phyloP scores from a whole-genome alignment of 2,329 filamentous ascomycete species.

The Paraconiothyrium brasiliense region DNA sequence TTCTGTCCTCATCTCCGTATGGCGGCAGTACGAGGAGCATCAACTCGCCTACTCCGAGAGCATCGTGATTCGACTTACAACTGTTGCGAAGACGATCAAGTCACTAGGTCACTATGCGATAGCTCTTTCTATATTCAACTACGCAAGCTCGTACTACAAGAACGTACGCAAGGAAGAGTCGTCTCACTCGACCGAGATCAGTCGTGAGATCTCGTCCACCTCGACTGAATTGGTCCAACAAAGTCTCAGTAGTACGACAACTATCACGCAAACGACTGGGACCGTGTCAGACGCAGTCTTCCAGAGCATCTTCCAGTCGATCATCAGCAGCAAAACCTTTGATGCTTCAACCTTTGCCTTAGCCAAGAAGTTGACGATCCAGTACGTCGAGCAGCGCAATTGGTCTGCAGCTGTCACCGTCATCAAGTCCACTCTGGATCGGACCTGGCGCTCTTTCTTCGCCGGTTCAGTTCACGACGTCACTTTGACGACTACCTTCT shows the following conservation, averaged over 20 bases:
- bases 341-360: conserved; percentile 54
- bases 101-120: conserved; percentile 54
- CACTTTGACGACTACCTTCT: conserved; percentile 52
- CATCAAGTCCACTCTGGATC: conserved; percentile 57
- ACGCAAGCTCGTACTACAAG: conserved; percentile 47
- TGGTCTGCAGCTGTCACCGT: conserved; percentile 59
- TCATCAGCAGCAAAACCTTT: conserved; percentile 52
- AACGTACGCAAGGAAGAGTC: conserved; percentile 47
- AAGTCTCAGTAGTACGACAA: conserved; percentile 38
- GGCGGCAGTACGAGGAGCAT: conserved; percentile 60
- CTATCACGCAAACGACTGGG: conserved; percentile 48
- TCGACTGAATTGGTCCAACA: conserved; percentile 56
- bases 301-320: conserved; percentile 56
- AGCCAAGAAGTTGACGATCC: conserved; percentile 50
- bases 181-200: conserved; percentile 54
- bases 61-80: conserved; percentile 44
- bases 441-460: conserved; percentile 59
- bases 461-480: conserved; percentile 56
- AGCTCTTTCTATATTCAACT: conserved; percentile 61
- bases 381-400: conserved; percentile 58
- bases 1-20: conserved; percentile 57
- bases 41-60: conserved; percentile 53
- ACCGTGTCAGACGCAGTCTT: conserved; percentile 54
- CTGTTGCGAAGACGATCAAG: conserved; percentile 58
- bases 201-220: conserved; percentile 50